These are phyloP conservation scores for Acidiella bohemica DNA, from an alignment of 495 filamentous ascomycete genomes.

Conservation along the genomic window DNA sequence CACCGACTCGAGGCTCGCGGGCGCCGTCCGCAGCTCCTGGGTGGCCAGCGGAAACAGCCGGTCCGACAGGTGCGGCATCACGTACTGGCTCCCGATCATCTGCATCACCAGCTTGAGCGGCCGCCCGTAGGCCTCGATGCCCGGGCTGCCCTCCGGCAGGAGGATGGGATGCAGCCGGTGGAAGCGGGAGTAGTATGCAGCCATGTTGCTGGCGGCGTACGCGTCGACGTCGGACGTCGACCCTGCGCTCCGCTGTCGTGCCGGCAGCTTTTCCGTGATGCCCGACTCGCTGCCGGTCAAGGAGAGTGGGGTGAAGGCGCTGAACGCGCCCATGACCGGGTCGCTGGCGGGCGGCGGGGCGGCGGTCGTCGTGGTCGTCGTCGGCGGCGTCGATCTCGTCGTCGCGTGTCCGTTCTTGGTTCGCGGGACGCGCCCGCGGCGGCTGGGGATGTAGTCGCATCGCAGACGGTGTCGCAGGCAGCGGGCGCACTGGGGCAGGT, in stretches of 20 bases:
- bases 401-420: too few species aligned
- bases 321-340: neutral
- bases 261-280: too few species aligned
- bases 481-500: neutral
- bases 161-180: neutral
- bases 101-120: neutral
- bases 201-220: neutral
- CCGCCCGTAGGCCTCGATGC: neutral
- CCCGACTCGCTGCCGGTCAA: too few species aligned
- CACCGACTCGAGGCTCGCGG: neutral
- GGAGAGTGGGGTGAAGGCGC: neutral
- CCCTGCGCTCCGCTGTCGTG: too few species aligned
- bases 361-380: too few species aligned
- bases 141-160: neutral
- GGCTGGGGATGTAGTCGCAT: neutral
- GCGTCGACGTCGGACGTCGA: neutral
- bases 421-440: neutral
- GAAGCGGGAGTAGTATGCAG: neutral
- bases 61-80: neutral
- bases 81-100: neutral
- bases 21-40: neutral
- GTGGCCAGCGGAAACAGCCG: neutral
- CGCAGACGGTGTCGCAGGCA: neutral
- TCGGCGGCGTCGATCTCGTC: too few species aligned
- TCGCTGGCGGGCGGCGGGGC: neutral